Evolutionary conservation across 2,329 filamentous ascomycete genomes (phyloP), one percentile per base, ranked within the genome.

Genomic region (Pseudocercospora vitis): DNA sequence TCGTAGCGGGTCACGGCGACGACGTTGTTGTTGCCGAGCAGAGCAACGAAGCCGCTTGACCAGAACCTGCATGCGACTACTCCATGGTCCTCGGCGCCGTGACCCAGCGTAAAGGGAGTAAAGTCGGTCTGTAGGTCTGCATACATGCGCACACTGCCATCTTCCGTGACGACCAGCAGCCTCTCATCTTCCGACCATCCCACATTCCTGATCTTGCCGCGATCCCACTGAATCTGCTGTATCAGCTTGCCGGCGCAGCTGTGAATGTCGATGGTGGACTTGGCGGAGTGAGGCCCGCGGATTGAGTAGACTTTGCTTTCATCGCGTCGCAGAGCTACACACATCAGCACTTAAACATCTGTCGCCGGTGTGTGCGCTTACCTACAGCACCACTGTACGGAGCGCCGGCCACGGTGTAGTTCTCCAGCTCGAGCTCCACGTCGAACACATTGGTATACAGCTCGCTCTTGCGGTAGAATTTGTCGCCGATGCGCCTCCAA

Each of bases 101-200:
- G 87, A 50, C 92, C 94, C 0, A 99, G 78, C 1, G 89, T 91
- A 71, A 97, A 99, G 54, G 95, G 91, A 12, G 87, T 89, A 69
- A 99, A 99, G 69, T 97, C 92, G 58, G 88, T 89, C 70, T 96
- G 88, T n/a, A 99, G 76, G 66, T 94, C 89, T 70, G 91, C 85
- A 68, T 91, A 96, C 71, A 90, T 94, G 56, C 91, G 82, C 37
- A 97, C 92, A 1, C 85, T 92, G 19, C 94, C 94, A 67, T 99
- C 92, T 49, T 88, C 83, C 7, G 91, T 89, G 48, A 97, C 85
- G 0, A 96, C 87, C 3, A 99, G 77, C 42, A 99, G 80, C 68
- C 88, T 87, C 77, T 99, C 94, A 61, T 96, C 90, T 66, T 96
- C 92, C 16, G 91, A 96, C 94, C 94, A 99, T 28, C 94, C 94